Percentiles rank a stretch among this genome's conserved stretches.
Conservation (phyloP, 129 eudicot genomes). For the Pittosporum tobira region DNA sequence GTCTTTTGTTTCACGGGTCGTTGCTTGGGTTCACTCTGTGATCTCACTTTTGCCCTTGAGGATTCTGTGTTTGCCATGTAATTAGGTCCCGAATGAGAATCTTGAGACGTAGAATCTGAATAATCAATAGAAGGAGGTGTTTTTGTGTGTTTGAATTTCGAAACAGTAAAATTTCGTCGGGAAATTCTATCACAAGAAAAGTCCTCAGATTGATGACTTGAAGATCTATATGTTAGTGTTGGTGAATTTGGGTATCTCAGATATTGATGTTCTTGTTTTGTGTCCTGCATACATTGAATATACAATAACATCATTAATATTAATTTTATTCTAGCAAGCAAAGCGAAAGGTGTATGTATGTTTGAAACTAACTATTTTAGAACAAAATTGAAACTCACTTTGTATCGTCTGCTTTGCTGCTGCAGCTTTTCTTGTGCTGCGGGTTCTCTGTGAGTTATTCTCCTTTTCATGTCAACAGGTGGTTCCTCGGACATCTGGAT, state of each 20-base stretch:
- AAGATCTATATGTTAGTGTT: slow-evolving; percentile 15
- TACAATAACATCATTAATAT: background rate
- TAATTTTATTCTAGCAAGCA: too few species aligned
- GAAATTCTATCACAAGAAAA: slow-evolving; percentile 7
- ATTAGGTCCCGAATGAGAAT: slow-evolving; percentile 26
- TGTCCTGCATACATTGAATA: slow-evolving; percentile 24
- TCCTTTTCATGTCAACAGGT: background rate
- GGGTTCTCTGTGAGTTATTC: slow-evolving; percentile 1
- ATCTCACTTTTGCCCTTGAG: slow-evolving; percentile 59
- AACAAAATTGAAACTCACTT: slow-evolving; percentile 11
- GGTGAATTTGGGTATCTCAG: slow-evolving; percentile 20
- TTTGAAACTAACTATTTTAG: background rate
- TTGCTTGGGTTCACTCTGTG: slow-evolving; percentile 59
- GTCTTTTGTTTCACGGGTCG: slow-evolving; percentile 40
- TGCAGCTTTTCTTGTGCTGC: slow-evolving; percentile 6
- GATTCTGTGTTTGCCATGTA: slow-evolving; percentile 67
- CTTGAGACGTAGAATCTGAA: background rate
- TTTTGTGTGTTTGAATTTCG: slow-evolving; percentile 1
- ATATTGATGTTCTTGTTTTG: slow-evolving; percentile 11
- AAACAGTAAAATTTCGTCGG: background rate
- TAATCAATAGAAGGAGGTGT: background rate
- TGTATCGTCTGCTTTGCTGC: slow-evolving; percentile 1
- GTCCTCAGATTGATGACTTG: slow-evolving; percentile 25
- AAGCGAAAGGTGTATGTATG: background rate
- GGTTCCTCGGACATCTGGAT: slow-evolving; percentile 39